Base-by-base conservation (phyloP, 345 rosid species). In the Ceriops zippeliana region DNA sequence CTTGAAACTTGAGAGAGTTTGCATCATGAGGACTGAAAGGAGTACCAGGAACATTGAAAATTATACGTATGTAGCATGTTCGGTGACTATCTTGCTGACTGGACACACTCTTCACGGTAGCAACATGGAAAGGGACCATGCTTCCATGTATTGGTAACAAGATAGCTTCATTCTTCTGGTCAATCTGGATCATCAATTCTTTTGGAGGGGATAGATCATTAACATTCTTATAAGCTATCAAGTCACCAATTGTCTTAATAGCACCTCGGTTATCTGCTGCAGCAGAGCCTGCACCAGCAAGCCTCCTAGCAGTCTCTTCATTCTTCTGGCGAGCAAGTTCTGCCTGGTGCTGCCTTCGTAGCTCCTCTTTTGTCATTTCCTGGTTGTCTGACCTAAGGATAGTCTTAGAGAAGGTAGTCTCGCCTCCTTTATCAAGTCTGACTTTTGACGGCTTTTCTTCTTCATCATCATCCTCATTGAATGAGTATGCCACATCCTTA, bases 311-410 rank as follows among this genome's bases (percentile, higher is more conserved):
- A 66, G 96, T 95, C 80, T 95, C 97, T 89, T 91, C 96, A 75
- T 91, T 95, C 80, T 95, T 91, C 84, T 89, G 95, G 30, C 93
- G 96, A 15, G 99, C 99, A 73, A 95, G 89, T 75, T 95, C 99
- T 26, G 96, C 96, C 79, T 95, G 99, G 68, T 95, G 99, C 96
- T 88, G 99, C 81, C 96, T 86, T 70, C 99, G 80, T 3, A 86
- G 82, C 87, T 95, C 99, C 73, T 95, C 97, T 79, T 91, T 95
- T 4, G 97, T 89, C 63, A 90, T 84, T 73, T 86, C 99, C 27
- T 86, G 88, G 74, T 91, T 83, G 82, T 89, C 97, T 62, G 97
- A 95, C 73, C 99, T 86, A 19, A 91, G 93, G 9, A 89, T 81
- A 66, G 97, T 83, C 86, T 91, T 95, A 34, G 91, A 83, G 54